Percentiles rank a stretch among this genome's conserved stretches.
Conservation (phyloP, 2,329 filamentous ascomycete species). For the Diplodia sapinea region DNA sequence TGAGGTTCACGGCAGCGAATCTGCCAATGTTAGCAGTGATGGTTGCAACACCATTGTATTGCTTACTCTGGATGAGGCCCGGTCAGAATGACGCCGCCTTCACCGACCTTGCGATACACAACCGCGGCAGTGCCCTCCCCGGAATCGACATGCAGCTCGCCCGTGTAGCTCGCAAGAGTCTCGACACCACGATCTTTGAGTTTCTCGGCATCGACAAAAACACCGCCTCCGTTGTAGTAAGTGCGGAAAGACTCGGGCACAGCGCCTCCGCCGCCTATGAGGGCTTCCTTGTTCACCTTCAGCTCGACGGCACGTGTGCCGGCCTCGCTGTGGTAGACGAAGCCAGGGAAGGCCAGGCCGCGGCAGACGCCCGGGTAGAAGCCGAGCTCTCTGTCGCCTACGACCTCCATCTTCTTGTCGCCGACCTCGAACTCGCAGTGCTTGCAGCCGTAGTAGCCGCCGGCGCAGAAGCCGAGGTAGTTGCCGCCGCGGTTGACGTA, state of each 20-base stretch:
- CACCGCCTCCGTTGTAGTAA: constrained; percentile 94
- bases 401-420: constrained; percentile 78
- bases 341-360: constrained; percentile 85
- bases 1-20: constrained; percentile 81
- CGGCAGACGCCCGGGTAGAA: constrained; percentile 90
- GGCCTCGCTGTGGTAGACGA: constrained; percentile 85
- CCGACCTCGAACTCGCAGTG: constrained; percentile 93
- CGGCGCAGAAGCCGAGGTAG: constrained; percentile 92
- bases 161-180: constrained; percentile 79
- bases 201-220: constrained; percentile 80
- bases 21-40: constrained; percentile 53
- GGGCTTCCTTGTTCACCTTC: constrained; percentile 65
- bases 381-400: constrained; percentile 80
- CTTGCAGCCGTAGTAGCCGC: constrained; percentile 84
- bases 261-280: constrained; percentile 56
- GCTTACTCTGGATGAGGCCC: constrained; percentile 91
- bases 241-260: constrained; percentile 69
- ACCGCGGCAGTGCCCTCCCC: constrained; percentile 77
- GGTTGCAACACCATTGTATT: constrained; percentile 30
- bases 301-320: constrained; percentile 77
- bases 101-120: constrained; percentile 81
- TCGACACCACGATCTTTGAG: constrained; percentile 71
- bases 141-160: constrained; percentile 75
- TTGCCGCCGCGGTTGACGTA: constrained; percentile 84
- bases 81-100: constrained; percentile 79